Base-by-base conservation (phyloP, 805 yeast species). In the Candida tammaniensis region DNA sequence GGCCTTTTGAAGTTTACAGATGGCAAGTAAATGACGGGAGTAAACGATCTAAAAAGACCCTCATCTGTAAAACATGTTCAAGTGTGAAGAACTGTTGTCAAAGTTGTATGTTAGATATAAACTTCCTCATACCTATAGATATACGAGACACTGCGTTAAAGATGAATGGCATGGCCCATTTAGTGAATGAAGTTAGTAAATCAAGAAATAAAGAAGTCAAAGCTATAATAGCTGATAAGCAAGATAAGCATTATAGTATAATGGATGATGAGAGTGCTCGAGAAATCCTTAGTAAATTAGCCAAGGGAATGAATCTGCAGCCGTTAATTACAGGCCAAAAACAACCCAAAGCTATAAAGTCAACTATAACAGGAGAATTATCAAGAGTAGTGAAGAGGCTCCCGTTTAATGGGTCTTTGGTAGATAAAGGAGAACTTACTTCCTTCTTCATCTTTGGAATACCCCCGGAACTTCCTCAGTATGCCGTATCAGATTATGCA, bases 81-180 rank as follows among this genome's bases (percentile, higher is more conserved):
- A 65, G 80, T 26, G 77, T 81, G 27, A 72, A 82, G 39, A 82
- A 86, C 59, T 82, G 94, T 48, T 91, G 98, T 53, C 98, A 93
- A 55, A 64, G 79, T 16, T 91, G 98, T 56, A 74, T 87, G 76
- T 56, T 83, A 21, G 98, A 91, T 60, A 61, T 89, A 26, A 76
- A 81, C 18, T 85, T 79, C 61, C 86, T 88, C 3, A 76, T 93
- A n/a, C 86, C 95, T 0, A 54, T 87, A 12, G 76, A 80, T 8
- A 61, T 87, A 5, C 67, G 96, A 44, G 96, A 89, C 49, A 79
- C 86, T 1, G 85, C 95, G 4, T 56, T 88, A 48, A 78, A 79
- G 46, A 69, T 86, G 71, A 82, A 89, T 2, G 81, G 80, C 11
- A 62, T 70, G 11, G 47, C 30, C 11, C 38, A 40, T 13, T 31